phyloP scores from a whole-genome alignment of 2,329 filamentous ascomycete species.

The Ophiostoma populinum region DNA sequence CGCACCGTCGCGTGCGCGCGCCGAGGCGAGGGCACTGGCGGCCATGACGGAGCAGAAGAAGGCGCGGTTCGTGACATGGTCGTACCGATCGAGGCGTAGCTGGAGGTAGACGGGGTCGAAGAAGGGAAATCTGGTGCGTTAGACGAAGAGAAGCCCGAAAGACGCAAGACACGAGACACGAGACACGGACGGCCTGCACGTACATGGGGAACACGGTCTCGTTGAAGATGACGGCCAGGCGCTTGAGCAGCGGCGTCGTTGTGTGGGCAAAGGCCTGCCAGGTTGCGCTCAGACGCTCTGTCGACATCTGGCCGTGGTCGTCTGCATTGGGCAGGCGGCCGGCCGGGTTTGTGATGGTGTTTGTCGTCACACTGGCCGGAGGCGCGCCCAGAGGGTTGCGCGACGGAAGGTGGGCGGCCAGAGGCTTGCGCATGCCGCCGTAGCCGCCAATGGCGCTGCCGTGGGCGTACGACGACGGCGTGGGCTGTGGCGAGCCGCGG shows the following conservation, averaged over 20 bases:
- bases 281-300: constrained; percentile 10
- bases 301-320: constrained; percentile 2
- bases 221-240: constrained; percentile 11
- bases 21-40: constrained; percentile 12
- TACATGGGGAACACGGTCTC: constrained; percentile 14
- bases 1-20: constrained; percentile 13
- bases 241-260: constrained; percentile 11
- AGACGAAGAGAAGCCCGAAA: not conserved
- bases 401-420: too few relatives aligned
- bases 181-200: too few relatives aligned
- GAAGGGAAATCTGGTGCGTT: constrained; percentile 11
- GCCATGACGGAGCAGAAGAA: constrained; percentile 15
- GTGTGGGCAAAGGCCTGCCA: constrained; percentile 12
- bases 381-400: too few relatives aligned
- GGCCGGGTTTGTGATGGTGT: not conserved
- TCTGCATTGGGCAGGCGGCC: constrained; percentile 4
- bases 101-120: constrained; percentile 12
- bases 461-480: not conserved
- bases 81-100: constrained; percentile 11
- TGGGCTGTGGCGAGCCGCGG: constrained; percentile 8
- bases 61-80: constrained; percentile 13
- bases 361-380: not conserved
- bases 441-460: not conserved
- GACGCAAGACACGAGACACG: too few relatives aligned
- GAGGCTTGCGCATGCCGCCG: too few relatives aligned